Evolutionary conservation across 139 green algal species (phyloP), one percentile per base, ranked within the genome.

Genomic region (Micractinium sp.): DNA sequence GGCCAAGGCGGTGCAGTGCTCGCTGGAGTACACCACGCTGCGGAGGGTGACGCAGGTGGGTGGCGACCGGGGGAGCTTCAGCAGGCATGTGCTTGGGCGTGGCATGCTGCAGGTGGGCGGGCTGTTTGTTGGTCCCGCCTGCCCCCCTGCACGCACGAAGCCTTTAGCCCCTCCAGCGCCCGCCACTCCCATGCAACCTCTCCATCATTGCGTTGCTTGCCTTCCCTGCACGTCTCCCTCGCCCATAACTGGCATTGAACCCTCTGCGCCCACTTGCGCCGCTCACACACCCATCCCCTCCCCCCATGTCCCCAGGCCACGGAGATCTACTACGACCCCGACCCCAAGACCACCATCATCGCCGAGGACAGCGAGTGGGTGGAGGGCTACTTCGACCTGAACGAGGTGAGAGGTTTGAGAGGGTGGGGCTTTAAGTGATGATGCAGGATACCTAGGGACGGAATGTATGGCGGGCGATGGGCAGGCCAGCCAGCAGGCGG

Each of bases 11-110:
- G 96, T 99, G 39, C 97, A 99, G 95, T 97, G 95, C 88, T 91
- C 91, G 77, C 95, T 99, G 80, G 98, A 99, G 95, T 99, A 99
- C 94, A 99, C 98, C 22, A 98, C 96, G 77, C 95, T 99, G 87
- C 91, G 93, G 61, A 90, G 89, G 35, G 95, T 98, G n/a, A 87
- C 82, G 63, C 82, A 87, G 82, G 82, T 87, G 84, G 0, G 84
- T 36, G 47, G 9, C 47, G 9, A n/a, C n/a, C n/a, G n/a, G n/a
- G n/a, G n/a, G n/a, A n/a, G n/a, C n/a, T n/a, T n/a, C n/a, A n/a
- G n/a, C n/a, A 38, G 38, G 61, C 7, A 56, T 9, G 47, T 16
- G 47, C 7, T 56, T 56, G 47, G 47, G 47, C 9, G 47, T 9
- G 47, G 47, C 47, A 0, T 35, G 25, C 16, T 4, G 39, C 47